A percentile compares a stretch with the other conserved stretches of the same genome.
These are phyloP conservation scores for Lycium barbarum DNA, from an alignment of 257 asterid genomes.

Conservation along the genomic window DNA sequence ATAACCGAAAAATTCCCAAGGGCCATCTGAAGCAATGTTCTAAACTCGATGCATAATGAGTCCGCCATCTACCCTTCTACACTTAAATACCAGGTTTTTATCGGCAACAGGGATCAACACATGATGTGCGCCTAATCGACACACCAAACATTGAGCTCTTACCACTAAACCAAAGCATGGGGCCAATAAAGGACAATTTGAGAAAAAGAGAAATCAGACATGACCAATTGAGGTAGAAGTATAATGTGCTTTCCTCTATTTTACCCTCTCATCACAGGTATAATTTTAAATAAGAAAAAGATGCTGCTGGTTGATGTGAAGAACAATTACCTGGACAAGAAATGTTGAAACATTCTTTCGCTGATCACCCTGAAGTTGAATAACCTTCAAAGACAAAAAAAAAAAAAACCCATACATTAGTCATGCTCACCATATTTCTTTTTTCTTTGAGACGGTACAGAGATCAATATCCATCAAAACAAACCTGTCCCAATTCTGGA, in stretches of 20 bases:
- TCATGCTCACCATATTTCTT: neutral
- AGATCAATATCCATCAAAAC: neutral
- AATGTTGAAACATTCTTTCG: constrained; percentile 76
- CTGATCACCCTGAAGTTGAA: constrained; percentile 92
- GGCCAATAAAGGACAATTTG: neutral
- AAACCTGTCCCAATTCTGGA: constrained; percentile 85
- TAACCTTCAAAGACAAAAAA: constrained; percentile 49
- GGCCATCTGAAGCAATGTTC: neutral
- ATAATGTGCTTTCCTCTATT: neutral
- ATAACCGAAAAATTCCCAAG: neutral
- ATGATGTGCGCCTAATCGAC: neutral
- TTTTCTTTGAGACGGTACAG: neutral
- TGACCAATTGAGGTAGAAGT: neutral
- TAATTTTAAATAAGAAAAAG: neutral
- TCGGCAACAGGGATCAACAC: neutral
- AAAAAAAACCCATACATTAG: neutral
- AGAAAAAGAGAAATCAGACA: neutral
- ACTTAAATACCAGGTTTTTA: neutral
- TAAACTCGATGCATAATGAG: neutral
- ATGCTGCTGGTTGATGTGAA: neutral
- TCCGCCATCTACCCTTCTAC: neutral
- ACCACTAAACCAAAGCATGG: neutral
- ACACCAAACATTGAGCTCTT: neutral
- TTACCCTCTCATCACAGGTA: neutral
- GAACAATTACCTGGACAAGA: constrained; percentile 62